These are phyloP conservation scores for Mucor ambiguus DNA, from an alignment of 371 early-diverging fungal genomes.

Conservation along the genomic window DNA sequence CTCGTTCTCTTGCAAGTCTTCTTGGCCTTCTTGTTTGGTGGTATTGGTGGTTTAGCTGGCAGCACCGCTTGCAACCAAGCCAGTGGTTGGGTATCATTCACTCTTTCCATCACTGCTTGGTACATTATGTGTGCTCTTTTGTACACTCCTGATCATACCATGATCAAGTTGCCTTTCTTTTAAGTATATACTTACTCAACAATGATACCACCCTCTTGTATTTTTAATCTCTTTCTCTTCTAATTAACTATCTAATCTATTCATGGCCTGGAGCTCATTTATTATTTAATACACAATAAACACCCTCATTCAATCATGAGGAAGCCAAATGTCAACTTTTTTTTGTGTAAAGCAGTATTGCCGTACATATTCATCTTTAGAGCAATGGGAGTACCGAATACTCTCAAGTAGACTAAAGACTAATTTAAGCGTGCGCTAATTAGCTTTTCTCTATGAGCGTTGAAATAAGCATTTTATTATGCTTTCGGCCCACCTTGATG, in stretches of 20 bases:
- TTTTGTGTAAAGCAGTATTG: too few relatives aligned
- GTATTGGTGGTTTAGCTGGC: slow-evolving; percentile 31
- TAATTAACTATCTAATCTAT: neutral
- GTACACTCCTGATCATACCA: slow-evolving; percentile 34
- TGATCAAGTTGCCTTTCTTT: slow-evolving; percentile 39
- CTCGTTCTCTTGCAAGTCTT: slow-evolving; percentile 39
- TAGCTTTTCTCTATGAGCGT: too few relatives aligned
- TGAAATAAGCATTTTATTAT: too few relatives aligned
- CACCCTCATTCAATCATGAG: neutral
- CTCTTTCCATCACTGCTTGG: slow-evolving; percentile 40
- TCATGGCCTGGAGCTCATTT: neutral
- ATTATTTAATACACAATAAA: neutral
- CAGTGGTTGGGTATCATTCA: slow-evolving; percentile 43
- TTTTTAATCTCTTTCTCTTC: neutral
- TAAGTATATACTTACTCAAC: slow-evolving; percentile 10
- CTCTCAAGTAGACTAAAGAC: too few relatives aligned
- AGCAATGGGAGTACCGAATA: too few relatives aligned
- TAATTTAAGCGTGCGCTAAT: too few relatives aligned
- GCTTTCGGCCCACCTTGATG: too few relatives aligned
- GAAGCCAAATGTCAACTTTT: neutral
- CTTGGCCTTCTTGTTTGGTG: slow-evolving; percentile 40
- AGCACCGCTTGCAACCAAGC: slow-evolving; percentile 21
- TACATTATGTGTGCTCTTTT: slow-evolving; percentile 39
- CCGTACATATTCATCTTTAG: too few relatives aligned
- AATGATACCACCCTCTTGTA: slow-evolving; percentile 1